phyloP scores from a whole-genome alignment of 257 asterid genomes.

The Verbena officinalis region DNA sequence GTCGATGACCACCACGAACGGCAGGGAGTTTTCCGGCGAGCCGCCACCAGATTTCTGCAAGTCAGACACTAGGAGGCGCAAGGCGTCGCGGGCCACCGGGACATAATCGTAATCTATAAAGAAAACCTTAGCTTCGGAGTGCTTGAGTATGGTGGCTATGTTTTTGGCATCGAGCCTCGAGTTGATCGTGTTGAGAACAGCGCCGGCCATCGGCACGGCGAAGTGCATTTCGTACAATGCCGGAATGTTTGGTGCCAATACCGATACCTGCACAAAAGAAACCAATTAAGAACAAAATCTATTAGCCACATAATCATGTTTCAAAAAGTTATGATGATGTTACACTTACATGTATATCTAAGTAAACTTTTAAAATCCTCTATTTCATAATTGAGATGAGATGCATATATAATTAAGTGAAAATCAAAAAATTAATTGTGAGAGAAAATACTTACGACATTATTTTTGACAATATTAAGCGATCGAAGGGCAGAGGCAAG shows the following conservation, averaged over 20 bases:
- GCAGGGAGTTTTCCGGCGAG: conserved; percentile 33
- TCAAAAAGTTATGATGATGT: background rate
- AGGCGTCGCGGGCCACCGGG: conserved; percentile 54
- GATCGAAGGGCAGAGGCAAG: conserved; percentile 72
- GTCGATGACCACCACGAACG: conserved; percentile 65
- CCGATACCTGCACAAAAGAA: conserved; percentile 57
- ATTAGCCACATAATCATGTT: background rate
- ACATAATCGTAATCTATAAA: conserved; percentile 63
- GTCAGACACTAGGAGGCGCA: conserved; percentile 39
- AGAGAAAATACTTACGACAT: conserved; percentile 55
- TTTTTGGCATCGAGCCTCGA: conserved; percentile 68
- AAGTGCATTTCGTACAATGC: conserved; percentile 89
- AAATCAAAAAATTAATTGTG: too few relatives aligned
- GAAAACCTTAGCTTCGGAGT: conserved; percentile 69
- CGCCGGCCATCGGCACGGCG: conserved; percentile 98
- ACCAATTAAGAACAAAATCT: background rate
- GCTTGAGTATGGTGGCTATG: conserved; percentile 66
- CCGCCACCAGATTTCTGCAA: conserved; percentile 15
- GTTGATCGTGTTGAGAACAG: conserved; percentile 76
- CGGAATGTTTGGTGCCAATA: conserved; percentile 87
- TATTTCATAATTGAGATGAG: too few relatives aligned
- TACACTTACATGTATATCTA: too few relatives aligned
- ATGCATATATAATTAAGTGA: too few relatives aligned
- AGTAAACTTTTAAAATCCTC: too few relatives aligned
- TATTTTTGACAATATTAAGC: conserved; percentile 51